phyloP scores from a whole-genome alignment of 1,139 yeast genomes.

The Zygosaccharomyces sapae region DNA sequence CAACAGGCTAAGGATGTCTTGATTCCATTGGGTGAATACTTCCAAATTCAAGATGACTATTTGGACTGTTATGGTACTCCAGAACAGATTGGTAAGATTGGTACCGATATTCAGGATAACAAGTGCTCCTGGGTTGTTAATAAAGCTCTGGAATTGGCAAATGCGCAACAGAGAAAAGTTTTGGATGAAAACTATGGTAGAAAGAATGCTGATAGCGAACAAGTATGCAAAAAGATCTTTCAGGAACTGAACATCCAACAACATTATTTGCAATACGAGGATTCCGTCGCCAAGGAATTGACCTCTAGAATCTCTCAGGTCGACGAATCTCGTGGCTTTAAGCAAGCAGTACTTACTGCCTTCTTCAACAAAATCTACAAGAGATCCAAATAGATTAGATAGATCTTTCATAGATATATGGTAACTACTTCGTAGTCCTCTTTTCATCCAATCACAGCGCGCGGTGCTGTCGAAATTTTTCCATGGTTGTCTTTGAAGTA shows the following conservation, averaged over 20 bases:
- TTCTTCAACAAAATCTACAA: constrained; percentile 91
- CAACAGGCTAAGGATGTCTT: constrained; percentile 84
- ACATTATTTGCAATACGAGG: constrained; percentile 79
- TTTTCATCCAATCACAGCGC: constrained; percentile 3
- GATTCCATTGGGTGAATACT: constrained; percentile 95
- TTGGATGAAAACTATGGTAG: constrained; percentile 89
- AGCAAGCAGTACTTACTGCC: constrained; percentile 72
- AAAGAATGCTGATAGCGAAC: constrained; percentile 68
- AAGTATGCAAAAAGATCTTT: constrained; percentile 69
- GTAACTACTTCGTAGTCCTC: neutral
- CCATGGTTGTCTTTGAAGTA: neutral
- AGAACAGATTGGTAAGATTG: constrained; percentile 95
- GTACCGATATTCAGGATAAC: constrained; percentile 97
- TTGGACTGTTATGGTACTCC: constrained; percentile 98
- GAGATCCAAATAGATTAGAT: constrained; percentile 66
- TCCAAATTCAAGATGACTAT: constrained; percentile 98
- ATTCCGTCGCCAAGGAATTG: constrained; percentile 62
- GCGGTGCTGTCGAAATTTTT: neutral
- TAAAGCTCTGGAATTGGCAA: constrained; percentile 78
- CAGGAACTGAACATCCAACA: constrained; percentile 66
- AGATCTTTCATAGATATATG: neutral
- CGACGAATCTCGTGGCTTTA: constrained; percentile 91
- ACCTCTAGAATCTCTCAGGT: constrained; percentile 58
- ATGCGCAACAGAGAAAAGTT: constrained; percentile 73
- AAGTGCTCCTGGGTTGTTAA: constrained; percentile 98